phyloP scores from a whole-genome alignment of 495 filamentous ascomycete genomes.

The Neurospora tetraspora region DNA sequence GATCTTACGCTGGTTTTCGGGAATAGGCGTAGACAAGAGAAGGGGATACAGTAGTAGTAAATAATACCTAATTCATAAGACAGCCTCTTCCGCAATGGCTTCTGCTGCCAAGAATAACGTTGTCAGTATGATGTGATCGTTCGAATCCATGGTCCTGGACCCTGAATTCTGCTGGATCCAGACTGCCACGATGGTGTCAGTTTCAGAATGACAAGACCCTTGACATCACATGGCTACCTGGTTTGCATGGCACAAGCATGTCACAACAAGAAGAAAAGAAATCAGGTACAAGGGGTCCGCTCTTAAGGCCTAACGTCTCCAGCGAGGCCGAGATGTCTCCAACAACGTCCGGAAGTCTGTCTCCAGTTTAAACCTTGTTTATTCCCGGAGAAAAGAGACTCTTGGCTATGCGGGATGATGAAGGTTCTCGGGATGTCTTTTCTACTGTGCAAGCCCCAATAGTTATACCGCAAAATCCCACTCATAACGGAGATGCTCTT shows the following conservation, averaged over 20 bases:
- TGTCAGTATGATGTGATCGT: neutral
- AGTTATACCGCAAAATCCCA: too few species aligned
- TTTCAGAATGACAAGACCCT: neutral
- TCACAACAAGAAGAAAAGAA: neutral
- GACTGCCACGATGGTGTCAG: neutral
- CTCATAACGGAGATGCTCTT: too few species aligned
- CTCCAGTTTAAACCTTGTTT: neutral
- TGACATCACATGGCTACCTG: neutral
- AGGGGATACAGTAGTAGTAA: neutral
- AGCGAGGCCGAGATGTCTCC: neutral
- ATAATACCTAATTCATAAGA: neutral
- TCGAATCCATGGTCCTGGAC: neutral
- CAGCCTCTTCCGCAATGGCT: neutral
- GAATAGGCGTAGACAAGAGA: neutral
- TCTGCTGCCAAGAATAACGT: neutral
- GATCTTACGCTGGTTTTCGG: neutral
- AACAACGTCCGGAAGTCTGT: too few species aligned
- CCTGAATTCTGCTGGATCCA: neutral
- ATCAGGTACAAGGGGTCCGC: neutral
- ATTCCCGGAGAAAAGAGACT: neutral
- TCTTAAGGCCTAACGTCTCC: neutral
- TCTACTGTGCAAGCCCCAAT: too few species aligned
- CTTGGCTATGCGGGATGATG: neutral
- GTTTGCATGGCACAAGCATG: too few species aligned
- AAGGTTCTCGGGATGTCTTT: neutral